Evolutionary conservation across 805 yeast species (phyloP).

Genomic region (Diddensiella santjacobensis): DNA sequence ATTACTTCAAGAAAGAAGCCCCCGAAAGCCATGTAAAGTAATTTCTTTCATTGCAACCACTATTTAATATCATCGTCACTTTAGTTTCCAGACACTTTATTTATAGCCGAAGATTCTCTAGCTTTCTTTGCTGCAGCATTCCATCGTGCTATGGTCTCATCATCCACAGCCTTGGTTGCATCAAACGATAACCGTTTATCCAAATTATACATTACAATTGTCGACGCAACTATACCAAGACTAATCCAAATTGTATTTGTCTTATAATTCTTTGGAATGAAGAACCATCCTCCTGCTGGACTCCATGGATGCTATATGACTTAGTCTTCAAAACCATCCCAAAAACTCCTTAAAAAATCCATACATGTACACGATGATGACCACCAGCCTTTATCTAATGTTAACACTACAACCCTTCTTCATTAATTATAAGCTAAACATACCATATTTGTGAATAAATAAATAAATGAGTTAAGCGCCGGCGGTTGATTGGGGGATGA

Average conservation of each 20-base stretch:
- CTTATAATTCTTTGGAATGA: conserved; percentile 49
- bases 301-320: conserved; percentile 32
- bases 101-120: conserved; percentile 30
- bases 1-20: conserved; percentile 6
- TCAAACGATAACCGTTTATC: conserved; percentile 39
- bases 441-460: too few species aligned
- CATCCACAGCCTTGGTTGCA: conserved; percentile 37
- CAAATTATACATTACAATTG: conserved; percentile 35
- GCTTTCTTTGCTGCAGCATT: conserved; percentile 44
- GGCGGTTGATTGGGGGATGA: too few species aligned
- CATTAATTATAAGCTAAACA: too few species aligned
- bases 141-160: conserved; percentile 44
- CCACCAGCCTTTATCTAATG: conserved; percentile 1
- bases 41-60: background rate
- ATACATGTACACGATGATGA: background rate
- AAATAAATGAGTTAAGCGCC: too few species aligned
- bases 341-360: background rate
- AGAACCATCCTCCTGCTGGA: conserved; percentile 57
- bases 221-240: conserved; percentile 37
- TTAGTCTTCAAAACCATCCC: background rate
- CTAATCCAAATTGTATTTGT: conserved; percentile 42
- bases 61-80: background rate
- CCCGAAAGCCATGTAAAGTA: background rate
- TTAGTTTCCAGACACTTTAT: conserved; percentile 23
- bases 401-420: too few species aligned